Evolutionary conservation across 306 rosid genomes (phyloP), one percentile per base, ranked within the genome.

Genomic region (Ammopiptanthus mongolicus): DNA sequence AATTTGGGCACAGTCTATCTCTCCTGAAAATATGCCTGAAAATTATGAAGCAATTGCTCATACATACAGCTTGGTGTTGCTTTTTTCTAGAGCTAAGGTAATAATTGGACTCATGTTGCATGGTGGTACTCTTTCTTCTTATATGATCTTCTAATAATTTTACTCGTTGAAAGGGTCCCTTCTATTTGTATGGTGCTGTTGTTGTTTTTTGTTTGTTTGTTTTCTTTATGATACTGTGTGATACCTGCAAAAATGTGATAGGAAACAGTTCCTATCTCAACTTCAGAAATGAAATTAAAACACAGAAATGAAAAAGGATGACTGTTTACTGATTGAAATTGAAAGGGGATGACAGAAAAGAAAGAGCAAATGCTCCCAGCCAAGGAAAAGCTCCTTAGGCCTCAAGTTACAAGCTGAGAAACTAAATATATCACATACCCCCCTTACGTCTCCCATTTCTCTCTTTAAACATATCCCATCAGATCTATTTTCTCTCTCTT

Each of bases 11-110:
- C 98, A 92, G 69, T 86, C 96, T 78, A 42, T 81, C 44, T 90
- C 92, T 74, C 89, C 98, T 52, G 84, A 76, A 69, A 96, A 96
- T 84, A 65, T 82, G 82, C 98, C 99, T 34, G 91, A 75, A 81
- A 92, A 89, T 78, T 96, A 92, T 81, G 99, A 90, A 96, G 99
- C 91, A 80, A 89, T 96, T 61, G 84, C 99, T 71, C 88, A 85
- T 75, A 87, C 98, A 10, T 89, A 90, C 83, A 82, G 92, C 84
- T 87, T 96, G 74, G 84, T 90, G 71, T 70, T 89, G 84, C 84
- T 92, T 81, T 88, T 89, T 85, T 92, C 98, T 77, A 82, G 86
- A 75, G 83, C 88, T 21, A 96, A 92, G 99, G 99, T 92, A 86
- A 71, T 76, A 69, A 65, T 36, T 36, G 18, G 29, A 78, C 61